Conservation (phyloP, 768 basidiomycete genomes). For the Pleurotus djamor region DNA sequence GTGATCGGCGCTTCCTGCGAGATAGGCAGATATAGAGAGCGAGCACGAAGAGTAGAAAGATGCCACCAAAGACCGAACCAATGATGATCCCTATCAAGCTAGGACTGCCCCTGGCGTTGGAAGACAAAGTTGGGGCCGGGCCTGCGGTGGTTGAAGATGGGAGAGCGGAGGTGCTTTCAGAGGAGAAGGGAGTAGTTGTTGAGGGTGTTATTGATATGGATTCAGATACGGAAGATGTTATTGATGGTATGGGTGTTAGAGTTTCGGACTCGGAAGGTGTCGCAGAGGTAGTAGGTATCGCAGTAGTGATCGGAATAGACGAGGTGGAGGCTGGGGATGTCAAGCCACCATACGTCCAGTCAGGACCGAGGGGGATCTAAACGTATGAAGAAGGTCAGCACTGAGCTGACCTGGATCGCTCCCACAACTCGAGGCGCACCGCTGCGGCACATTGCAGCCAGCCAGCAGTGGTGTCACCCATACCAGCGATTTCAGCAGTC, state of each 20-base stretch:
- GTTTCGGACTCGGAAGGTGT: constrained; percentile 22
- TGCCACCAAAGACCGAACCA: constrained; percentile 56
- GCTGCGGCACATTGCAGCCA: not conserved
- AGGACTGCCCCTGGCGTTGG: not conserved
- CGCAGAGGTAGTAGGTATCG: constrained; percentile 18
- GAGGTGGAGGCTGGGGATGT: constrained; percentile 54
- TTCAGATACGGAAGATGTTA: constrained; percentile 21
- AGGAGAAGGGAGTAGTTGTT: constrained; percentile 21
- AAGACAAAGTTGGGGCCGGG: constrained; percentile 13
- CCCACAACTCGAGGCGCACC: not conserved
- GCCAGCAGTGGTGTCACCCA: not conserved
- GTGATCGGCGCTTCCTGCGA: constrained; percentile 41
- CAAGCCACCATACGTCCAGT: constrained; percentile 77
- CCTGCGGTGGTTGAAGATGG: constrained; percentile 22
- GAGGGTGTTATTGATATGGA: constrained; percentile 18
- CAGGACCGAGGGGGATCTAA: constrained; percentile 73
- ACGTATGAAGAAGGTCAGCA: not conserved
- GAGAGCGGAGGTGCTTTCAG: constrained; percentile 17
- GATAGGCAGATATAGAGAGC: constrained; percentile 44
- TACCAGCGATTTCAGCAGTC: too few species aligned
- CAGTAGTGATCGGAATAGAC: constrained; percentile 18
- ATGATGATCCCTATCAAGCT: constrained; percentile 54
- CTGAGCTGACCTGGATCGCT: not conserved
- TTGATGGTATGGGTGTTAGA: constrained; percentile 26
- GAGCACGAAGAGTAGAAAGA: constrained; percentile 51